phyloP scores from a whole-genome alignment of 2,329 filamentous ascomycete genomes.

The Dothideomycetes sp. region DNA sequence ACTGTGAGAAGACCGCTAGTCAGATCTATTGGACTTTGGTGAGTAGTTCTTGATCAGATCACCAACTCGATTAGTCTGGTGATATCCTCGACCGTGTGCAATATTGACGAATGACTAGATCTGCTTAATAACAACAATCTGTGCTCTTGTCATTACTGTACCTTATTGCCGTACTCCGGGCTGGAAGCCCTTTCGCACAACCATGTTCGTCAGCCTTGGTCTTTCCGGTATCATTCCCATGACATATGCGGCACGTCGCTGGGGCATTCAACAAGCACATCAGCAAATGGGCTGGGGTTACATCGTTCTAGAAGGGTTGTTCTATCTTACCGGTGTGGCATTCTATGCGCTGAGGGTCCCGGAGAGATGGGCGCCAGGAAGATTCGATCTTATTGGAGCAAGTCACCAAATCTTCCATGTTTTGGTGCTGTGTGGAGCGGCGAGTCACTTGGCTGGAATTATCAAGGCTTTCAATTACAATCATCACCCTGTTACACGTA shows the following conservation, averaged over 20 bases:
- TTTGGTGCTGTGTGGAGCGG: slow-evolving; percentile 35
- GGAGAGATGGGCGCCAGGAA: slow-evolving; percentile 34
- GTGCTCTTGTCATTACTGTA: slow-evolving; percentile 31
- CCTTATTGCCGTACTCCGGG: slow-evolving; percentile 31
- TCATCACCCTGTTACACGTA: slow-evolving; percentile 1
- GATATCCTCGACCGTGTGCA: background rate
- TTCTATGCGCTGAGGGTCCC: slow-evolving; percentile 36
- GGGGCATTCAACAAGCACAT: slow-evolving; percentile 26
- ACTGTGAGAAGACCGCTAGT: slow-evolving; percentile 29
- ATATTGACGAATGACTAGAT: background rate
- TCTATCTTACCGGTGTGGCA: slow-evolving; percentile 32
- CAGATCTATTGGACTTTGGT: slow-evolving; percentile 31
- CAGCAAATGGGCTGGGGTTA: slow-evolving; percentile 34
- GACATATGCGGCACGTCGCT: slow-evolving; percentile 27
- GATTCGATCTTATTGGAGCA: slow-evolving; percentile 39
- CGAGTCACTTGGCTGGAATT: slow-evolving; percentile 31
- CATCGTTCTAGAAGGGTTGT: slow-evolving; percentile 30
- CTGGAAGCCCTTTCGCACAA: slow-evolving; percentile 32
- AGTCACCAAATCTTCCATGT: slow-evolving; percentile 44
- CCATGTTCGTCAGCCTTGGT: slow-evolving; percentile 35
- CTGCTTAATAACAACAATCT: slow-evolving; percentile 28
- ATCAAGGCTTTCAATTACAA: slow-evolving; percentile 30
- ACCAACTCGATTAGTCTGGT: background rate
- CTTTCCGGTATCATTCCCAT: slow-evolving; percentile 34
- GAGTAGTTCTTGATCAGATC: background rate